Evolutionary conservation across 176 grass and related monocot genomes (phyloP).

Genomic region (Cenchrus americanus): DNA sequence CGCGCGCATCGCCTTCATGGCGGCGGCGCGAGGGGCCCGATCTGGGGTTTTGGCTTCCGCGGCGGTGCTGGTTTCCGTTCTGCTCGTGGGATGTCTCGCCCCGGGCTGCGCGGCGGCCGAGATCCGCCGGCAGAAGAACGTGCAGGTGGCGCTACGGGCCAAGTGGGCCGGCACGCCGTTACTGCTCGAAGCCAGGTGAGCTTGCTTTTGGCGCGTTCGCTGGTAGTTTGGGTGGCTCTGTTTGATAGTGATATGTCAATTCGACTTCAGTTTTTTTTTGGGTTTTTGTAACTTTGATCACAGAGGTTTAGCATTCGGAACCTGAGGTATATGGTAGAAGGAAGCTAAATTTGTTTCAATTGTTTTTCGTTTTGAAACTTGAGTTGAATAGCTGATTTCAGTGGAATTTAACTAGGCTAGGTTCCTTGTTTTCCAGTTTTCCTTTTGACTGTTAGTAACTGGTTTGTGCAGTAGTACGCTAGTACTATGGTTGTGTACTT

Average conservation of each 20-base stretch:
- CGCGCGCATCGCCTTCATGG: conserved; percentile 34
- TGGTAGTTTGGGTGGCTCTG: conserved; percentile 2
- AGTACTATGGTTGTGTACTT: not conserved
- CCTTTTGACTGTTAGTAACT: not conserved
- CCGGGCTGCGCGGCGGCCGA: conserved; percentile 27
- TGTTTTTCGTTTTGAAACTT: not conserved
- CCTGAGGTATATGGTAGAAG: not conserved
- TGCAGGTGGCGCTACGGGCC: conserved; percentile 82
- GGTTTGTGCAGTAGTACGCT: not conserved
- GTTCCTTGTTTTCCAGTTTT: not conserved
- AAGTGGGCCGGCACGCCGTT: conserved; percentile 89
- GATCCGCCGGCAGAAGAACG: conserved; percentile 84
- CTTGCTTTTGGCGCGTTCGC: conserved; percentile 10
- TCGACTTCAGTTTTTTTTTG: not conserved
- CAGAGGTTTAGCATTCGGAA: not conserved
- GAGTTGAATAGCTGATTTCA: not conserved
- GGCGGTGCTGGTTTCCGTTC: conserved; percentile 13
- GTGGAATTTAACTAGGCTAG: not conserved
- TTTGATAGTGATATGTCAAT: conserved; percentile 12
- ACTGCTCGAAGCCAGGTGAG: conserved; percentile 84
- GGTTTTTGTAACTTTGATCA: not conserved
- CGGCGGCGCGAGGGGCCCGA: conserved; percentile 36
- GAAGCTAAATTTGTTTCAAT: not conserved
- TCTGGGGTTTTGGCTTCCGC: conserved; percentile 38
- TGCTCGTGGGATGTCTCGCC: conserved; percentile 42